These are phyloP conservation scores for Cyberlindnera xishuangbannaensis DNA, from an alignment of 805 yeast species.

Conservation along the genomic window DNA sequence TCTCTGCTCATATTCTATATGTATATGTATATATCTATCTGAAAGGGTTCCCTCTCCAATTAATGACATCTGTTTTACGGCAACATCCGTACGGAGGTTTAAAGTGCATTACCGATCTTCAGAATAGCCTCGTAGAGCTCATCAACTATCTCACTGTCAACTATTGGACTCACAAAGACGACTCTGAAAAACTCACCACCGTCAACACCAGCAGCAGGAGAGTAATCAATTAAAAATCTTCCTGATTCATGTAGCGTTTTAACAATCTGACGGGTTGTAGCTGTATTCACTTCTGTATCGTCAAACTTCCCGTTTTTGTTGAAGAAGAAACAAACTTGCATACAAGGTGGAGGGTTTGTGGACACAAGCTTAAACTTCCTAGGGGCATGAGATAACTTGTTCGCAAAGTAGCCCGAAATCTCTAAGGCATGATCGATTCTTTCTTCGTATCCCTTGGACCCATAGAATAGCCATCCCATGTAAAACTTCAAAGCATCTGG, in stretches of 20 bases:
- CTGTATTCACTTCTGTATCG: slow-evolving; percentile 38
- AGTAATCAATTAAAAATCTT: slow-evolving; percentile 70
- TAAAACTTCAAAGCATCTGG: slow-evolving; percentile 77
- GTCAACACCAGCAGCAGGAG: slow-evolving; percentile 57
- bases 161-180: slow-evolving; percentile 69
- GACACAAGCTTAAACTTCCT: slow-evolving; percentile 53
- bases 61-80: too few species aligned
- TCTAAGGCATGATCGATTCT: slow-evolving; percentile 71
- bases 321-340: slow-evolving; percentile 80
- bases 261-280: slow-evolving; percentile 57
- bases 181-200: slow-evolving; percentile 81
- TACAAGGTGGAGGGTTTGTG: slow-evolving; percentile 60
- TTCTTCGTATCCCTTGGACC: slow-evolving; percentile 54
- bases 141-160: slow-evolving; percentile 40
- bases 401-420: slow-evolving; percentile 57
- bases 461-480: slow-evolving; percentile 78
- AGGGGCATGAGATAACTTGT: slow-evolving; percentile 27
- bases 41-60: too few species aligned
- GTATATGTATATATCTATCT: too few species aligned
- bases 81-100: slow-evolving; percentile 1
- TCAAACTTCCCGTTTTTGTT: slow-evolving; percentile 36
- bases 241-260: slow-evolving; percentile 53
- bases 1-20: too few species aligned
- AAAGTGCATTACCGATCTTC: slow-evolving; percentile 26
- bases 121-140: slow-evolving; percentile 36